Conservation (phyloP, 2,329 filamentous ascomycete species). For the Arthrobotrys megalospora region DNA sequence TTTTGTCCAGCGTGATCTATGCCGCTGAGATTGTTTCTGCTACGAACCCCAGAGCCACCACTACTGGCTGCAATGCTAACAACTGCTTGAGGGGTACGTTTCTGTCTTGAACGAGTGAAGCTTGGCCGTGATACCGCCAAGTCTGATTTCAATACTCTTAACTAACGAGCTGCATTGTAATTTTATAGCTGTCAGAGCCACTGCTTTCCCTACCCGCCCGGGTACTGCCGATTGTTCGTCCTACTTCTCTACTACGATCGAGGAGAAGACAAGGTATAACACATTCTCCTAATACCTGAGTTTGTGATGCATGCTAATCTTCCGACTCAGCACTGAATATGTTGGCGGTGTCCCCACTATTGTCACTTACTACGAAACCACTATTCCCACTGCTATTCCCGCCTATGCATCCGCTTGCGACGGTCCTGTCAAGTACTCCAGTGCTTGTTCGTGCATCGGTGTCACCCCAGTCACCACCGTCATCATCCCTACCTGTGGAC, state of each 20-base stretch:
- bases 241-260: slow-evolving; percentile 19
- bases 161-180: neutral
- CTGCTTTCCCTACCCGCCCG: slow-evolving; percentile 25
- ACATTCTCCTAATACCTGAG: neutral
- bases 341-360: neutral
- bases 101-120: neutral
- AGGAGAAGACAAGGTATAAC: neutral
- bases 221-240: slow-evolving; percentile 35
- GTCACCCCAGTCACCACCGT: slow-evolving; percentile 59
- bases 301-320: neutral
- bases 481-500: slow-evolving; percentile 37
- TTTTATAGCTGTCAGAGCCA: slow-evolving; percentile 26
- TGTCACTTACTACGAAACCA: slow-evolving; percentile 11
- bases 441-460: slow-evolving; percentile 42
- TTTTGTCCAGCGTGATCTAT: slow-evolving; percentile 10
- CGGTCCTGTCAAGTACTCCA: slow-evolving; percentile 22
- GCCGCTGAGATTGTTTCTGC: slow-evolving; percentile 8
- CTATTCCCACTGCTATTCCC: slow-evolving; percentile 25
- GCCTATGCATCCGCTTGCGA: slow-evolving; percentile 26
- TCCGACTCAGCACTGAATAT: neutral
- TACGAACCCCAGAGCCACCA: neutral
- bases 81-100: slow-evolving; percentile 50
- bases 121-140: neutral
- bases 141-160: neutral
- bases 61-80: slow-evolving; percentile 10